Evolutionary conservation across 176 grass and related monocot genomes (phyloP).

Genomic region (Phoenix dactylifera): DNA sequence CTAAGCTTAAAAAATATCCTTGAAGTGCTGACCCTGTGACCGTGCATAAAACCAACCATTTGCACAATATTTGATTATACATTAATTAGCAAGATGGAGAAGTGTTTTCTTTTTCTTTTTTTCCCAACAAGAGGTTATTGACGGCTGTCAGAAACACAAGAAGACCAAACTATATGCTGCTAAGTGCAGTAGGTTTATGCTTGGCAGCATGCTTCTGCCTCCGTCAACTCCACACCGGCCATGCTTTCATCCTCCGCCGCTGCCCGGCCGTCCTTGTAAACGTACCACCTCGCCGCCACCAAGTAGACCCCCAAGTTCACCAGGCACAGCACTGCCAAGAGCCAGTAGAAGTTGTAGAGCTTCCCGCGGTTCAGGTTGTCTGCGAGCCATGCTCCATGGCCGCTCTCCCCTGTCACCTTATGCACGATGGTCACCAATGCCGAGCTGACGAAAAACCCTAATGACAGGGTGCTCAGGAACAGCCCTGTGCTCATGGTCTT

Average conservation of each 20-base stretch:
- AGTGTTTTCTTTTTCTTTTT: no score
- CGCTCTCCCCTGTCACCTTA: conserved; percentile 3
- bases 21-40: no score
- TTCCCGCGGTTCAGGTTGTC: conserved; percentile 6
- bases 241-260: not conserved
- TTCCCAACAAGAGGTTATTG: no score
- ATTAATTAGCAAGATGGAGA: no score
- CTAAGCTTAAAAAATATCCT: no score
- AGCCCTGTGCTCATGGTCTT: conserved; percentile 18
- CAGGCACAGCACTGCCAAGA: not conserved
- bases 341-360: conserved; percentile 20
- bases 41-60: no score
- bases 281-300: not conserved
- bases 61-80: no score
- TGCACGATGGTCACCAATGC: conserved; percentile 2
- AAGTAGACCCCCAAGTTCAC: not conserved
- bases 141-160: no score
- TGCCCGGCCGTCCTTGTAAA: not conserved
- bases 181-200: not conserved
- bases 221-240: not conserved
- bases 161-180: no score
- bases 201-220: not conserved
- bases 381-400: conserved; percentile 4
- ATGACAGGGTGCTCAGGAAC: conserved; percentile 11
- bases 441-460: conserved; percentile 10